These are phyloP conservation scores for Amanita muscaria DNA, from an alignment of 768 basidiomycete genomes.

Conservation along the genomic window DNA sequence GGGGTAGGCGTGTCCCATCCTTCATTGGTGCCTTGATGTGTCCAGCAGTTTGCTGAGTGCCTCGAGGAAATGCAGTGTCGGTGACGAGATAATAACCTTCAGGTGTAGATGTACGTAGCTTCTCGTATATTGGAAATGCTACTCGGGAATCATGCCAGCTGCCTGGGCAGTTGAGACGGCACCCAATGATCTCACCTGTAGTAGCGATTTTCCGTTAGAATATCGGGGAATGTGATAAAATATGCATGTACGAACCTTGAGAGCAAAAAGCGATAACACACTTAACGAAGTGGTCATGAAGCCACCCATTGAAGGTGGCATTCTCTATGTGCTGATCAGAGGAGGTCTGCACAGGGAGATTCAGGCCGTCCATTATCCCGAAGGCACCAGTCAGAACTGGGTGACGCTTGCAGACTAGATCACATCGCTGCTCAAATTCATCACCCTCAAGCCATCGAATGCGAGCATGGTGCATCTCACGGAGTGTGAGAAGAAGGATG, in stretches of 20 bases:
- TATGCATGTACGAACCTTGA: constrained; percentile 14
- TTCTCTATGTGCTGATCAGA: constrained; percentile 35
- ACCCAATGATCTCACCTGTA: constrained; percentile 29
- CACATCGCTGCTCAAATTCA: constrained; percentile 19
- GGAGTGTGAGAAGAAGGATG: constrained; percentile 22
- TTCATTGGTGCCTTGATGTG: constrained; percentile 32
- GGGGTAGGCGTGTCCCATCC: constrained; percentile 16
- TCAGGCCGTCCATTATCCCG: constrained; percentile 33
- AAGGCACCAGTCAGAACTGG: constrained; percentile 14
- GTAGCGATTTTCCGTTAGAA: neutral
- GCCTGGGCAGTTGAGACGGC: constrained; percentile 30
- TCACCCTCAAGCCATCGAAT: constrained; percentile 19
- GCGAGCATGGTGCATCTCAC: constrained; percentile 17
- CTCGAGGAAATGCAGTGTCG: constrained; percentile 39
- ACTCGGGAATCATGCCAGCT: constrained; percentile 42
- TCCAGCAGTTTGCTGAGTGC: constrained; percentile 21
- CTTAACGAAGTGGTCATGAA: constrained; percentile 31
- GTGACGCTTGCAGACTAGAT: constrained; percentile 15
- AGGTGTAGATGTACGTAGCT: constrained; percentile 24
- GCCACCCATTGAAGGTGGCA: constrained; percentile 38
- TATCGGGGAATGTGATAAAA: neutral
- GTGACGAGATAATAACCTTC: constrained; percentile 33
- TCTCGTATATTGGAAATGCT: constrained; percentile 29
- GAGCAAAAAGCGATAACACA: constrained; percentile 30
- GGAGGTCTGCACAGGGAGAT: constrained; percentile 27